phyloP scores from a whole-genome alignment of 2,329 filamentous ascomycete species.

The Colletotrichum sp. region DNA sequence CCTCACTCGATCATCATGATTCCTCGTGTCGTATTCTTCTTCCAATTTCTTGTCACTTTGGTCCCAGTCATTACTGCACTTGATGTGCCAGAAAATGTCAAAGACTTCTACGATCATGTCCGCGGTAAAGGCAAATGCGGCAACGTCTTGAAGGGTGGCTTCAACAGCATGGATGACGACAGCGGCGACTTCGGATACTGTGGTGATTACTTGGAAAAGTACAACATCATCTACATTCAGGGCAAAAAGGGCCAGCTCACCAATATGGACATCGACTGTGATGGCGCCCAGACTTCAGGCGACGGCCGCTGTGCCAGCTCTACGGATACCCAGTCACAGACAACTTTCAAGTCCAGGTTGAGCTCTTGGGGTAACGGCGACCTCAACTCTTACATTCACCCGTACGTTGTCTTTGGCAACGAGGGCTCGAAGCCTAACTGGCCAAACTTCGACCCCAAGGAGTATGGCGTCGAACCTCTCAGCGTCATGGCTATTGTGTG shows the following conservation, averaged over 20 bases:
- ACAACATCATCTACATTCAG: conserved; percentile 54
- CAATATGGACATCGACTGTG: conserved; percentile 66
- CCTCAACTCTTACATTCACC: conserved; percentile 49
- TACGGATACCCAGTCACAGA: conserved; percentile 48
- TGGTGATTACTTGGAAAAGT: conserved; percentile 45
- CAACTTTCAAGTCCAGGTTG: conserved; percentile 50
- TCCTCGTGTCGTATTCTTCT: neutral
- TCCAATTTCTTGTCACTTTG: neutral
- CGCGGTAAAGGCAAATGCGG: conserved; percentile 40
- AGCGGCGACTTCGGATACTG: conserved; percentile 48
- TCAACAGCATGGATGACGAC: conserved; percentile 42
- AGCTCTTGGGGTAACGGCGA: conserved; percentile 40
- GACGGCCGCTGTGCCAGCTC: conserved; percentile 51
- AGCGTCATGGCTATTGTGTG: conserved; percentile 57
- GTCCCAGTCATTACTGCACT: conserved; percentile 20
- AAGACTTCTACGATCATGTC: conserved; percentile 45
- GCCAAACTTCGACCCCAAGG: conserved; percentile 38
- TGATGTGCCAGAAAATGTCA: conserved; percentile 45
- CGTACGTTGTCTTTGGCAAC: conserved; percentile 56
- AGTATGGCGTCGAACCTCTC: conserved; percentile 46
- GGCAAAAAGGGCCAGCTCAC: conserved; percentile 44
- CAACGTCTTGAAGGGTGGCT: conserved; percentile 41
- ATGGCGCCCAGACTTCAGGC: conserved; percentile 50
- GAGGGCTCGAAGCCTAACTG: conserved; percentile 29
- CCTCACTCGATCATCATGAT: neutral